phyloP scores from a whole-genome alignment of 805 yeast genomes.

The Candida ortonii region DNA sequence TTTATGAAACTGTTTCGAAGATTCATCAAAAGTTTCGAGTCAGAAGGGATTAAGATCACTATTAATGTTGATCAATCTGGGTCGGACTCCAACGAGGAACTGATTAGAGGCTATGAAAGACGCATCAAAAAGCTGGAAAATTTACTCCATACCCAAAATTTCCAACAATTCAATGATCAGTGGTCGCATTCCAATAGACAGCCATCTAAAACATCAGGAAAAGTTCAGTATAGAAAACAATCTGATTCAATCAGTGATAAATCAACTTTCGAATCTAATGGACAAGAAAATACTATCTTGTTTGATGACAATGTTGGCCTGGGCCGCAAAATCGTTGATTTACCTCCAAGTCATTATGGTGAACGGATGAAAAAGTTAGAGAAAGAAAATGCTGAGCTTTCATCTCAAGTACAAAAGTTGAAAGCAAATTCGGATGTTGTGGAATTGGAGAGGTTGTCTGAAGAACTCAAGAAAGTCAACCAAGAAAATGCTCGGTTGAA shows the following conservation, averaged over 20 bases:
- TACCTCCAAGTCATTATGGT: conserved; percentile 30
- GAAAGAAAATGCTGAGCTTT: conserved; percentile 22
- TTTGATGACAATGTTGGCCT: conserved; percentile 19
- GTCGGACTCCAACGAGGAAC: conserved; percentile 28
- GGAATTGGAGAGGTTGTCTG: conserved; percentile 15
- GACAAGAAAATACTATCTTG: conserved; percentile 17
- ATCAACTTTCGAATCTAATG: not conserved
- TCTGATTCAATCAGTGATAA: conserved; percentile 9
- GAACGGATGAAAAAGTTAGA: conserved; percentile 24
- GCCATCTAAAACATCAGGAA: conserved; percentile 5
- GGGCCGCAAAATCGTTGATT: conserved; percentile 24
- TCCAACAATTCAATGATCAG: conserved; percentile 45
- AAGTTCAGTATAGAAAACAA: conserved; percentile 8
- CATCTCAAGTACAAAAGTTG: conserved; percentile 14
- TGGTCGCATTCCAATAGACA: conserved; percentile 27
- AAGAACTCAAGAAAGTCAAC: conserved; percentile 18
- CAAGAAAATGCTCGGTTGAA: conserved; percentile 18
- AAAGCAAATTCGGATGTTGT: conserved; percentile 13
- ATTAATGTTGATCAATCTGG: conserved; percentile 36
- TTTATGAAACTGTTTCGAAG: conserved; percentile 40
- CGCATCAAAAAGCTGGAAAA: conserved; percentile 77
- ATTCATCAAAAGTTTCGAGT: conserved; percentile 44
- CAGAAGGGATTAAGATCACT: conserved; percentile 31
- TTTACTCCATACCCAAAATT: conserved; percentile 70
- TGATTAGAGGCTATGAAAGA: conserved; percentile 61